These are phyloP conservation scores for Triangularia verruculosa DNA, from an alignment of 2,329 filamentous ascomycete species.

Conservation along the genomic window DNA sequence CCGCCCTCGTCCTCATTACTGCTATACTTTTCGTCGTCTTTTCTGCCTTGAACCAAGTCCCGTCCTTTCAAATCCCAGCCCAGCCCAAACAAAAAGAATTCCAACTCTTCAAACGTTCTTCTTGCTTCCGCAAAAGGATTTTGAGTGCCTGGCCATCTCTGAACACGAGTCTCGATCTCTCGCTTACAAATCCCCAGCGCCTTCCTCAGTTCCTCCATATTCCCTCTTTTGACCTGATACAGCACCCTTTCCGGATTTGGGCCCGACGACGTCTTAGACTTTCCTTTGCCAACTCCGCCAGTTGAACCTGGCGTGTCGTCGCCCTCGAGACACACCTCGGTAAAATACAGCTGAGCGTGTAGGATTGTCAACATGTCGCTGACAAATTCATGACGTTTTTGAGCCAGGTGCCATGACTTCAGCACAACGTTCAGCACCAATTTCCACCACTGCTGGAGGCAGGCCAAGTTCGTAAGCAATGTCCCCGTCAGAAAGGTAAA, in stretches of 20 bases:
- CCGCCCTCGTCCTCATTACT: conserved; percentile 44
- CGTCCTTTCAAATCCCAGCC: conserved; percentile 52
- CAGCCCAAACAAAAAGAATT: conserved; percentile 27
- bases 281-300: not conserved
- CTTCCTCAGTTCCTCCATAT: conserved; percentile 39
- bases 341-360: conserved; percentile 54
- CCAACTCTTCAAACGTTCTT: conserved; percentile 48
- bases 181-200: conserved; percentile 54
- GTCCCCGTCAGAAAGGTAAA: conserved; percentile 57
- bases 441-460: conserved; percentile 62
- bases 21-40: not conserved
- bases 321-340: conserved; percentile 42
- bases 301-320: not conserved
- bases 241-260: conserved; percentile 24
- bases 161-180: conserved; percentile 45
- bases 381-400: conserved; percentile 43
- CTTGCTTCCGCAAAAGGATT: conserved; percentile 37
- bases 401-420: conserved; percentile 46
- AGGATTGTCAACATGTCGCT: conserved; percentile 48
- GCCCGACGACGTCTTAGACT: conserved; percentile 1
- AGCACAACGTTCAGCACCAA: conserved; percentile 51
- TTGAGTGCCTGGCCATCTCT: conserved; percentile 39
- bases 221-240: conserved; percentile 35
- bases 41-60: not conserved
- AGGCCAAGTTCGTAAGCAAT: conserved; percentile 56